These are phyloP conservation scores for Begonia peltatifolia DNA, from an alignment of 306 rosid genomes.

Conservation along the genomic window DNA sequence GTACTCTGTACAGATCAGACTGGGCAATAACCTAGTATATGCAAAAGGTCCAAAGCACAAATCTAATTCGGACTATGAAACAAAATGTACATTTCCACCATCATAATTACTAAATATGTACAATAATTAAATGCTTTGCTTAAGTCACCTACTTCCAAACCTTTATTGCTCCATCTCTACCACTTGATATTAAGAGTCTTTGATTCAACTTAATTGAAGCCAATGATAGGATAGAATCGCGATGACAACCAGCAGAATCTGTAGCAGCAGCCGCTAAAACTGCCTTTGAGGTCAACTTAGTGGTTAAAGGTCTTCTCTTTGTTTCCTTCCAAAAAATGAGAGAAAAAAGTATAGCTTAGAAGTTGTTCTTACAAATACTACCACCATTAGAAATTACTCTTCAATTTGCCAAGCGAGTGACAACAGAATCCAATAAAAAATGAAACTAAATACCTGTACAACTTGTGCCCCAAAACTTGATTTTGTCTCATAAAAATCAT, in stretches of 20 bases:
- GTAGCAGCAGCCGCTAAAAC: conserved; percentile 84
- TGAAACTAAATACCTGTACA: conserved; percentile 53
- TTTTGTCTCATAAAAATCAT: conserved; percentile 58
- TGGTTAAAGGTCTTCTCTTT: conserved; percentile 57
- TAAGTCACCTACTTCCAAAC: conserved; percentile 65
- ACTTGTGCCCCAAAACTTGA: conserved; percentile 88
- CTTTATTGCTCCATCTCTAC: conserved; percentile 95
- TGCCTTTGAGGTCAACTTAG: conserved; percentile 61
- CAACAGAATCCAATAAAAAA: neutral
- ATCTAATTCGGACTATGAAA: conserved; percentile 1
- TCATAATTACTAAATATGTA: conserved; percentile 28
- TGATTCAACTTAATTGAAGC: conserved; percentile 92
- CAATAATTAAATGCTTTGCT: conserved; percentile 16
- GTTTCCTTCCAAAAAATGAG: conserved; percentile 40
- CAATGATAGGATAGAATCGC: conserved; percentile 66
- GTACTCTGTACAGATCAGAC: neutral
- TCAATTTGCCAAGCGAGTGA: neutral
- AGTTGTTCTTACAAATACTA: neutral
- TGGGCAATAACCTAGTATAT: neutral
- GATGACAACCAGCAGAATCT: conserved; percentile 87
- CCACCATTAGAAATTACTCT: no score
- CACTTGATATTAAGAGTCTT: conserved; percentile 65
- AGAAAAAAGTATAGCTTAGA: neutral
- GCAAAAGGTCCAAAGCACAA: neutral
- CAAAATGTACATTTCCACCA: conserved; percentile 18